Conservation (phyloP, 176 grass and related monocot species). For the Ensete glaucum region DNA sequence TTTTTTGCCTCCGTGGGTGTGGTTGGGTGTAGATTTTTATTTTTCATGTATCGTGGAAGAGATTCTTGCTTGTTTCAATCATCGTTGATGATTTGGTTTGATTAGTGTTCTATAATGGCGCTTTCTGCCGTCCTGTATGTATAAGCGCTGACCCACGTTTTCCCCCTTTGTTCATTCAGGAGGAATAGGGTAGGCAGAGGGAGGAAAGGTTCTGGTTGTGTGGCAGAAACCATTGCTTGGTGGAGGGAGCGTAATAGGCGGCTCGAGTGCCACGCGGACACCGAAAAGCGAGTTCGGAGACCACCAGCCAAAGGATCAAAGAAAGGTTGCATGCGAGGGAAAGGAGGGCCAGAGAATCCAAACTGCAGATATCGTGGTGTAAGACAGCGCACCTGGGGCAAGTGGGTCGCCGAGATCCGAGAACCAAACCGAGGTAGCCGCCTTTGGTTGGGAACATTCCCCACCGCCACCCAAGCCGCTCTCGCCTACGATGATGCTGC, state of each 20-base stretch:
- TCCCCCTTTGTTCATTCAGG: background rate
- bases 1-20: too few relatives aligned
- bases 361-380: slow-evolving; percentile 41
- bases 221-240: slow-evolving; percentile 17
- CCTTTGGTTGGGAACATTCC: slow-evolving; percentile 59
- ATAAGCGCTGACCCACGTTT: too few relatives aligned
- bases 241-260: slow-evolving; percentile 17
- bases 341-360: slow-evolving; percentile 32
- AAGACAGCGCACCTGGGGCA: slow-evolving; percentile 59
- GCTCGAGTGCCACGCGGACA: slow-evolving; percentile 1
- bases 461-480: slow-evolving; percentile 41
- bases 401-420: slow-evolving; percentile 61
- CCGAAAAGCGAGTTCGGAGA: background rate
- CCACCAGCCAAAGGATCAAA: slow-evolving; percentile 15
- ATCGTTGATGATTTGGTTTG: too few relatives aligned
- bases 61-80: too few relatives aligned
- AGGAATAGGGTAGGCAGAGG: slow-evolving; percentile 6
- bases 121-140: too few relatives aligned
- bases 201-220: background rate
- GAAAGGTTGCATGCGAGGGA: slow-evolving; percentile 28
- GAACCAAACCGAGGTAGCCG: slow-evolving; percentile 36
- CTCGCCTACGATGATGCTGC: slow-evolving; percentile 51
- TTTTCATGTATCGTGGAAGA: too few relatives aligned
- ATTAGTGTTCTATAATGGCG: too few relatives aligned
- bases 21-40: too few relatives aligned